These are phyloP conservation scores for Mesembryanthemum crystallinum DNA, from an alignment of 148 eudicot genomes.

Conservation along the genomic window DNA sequence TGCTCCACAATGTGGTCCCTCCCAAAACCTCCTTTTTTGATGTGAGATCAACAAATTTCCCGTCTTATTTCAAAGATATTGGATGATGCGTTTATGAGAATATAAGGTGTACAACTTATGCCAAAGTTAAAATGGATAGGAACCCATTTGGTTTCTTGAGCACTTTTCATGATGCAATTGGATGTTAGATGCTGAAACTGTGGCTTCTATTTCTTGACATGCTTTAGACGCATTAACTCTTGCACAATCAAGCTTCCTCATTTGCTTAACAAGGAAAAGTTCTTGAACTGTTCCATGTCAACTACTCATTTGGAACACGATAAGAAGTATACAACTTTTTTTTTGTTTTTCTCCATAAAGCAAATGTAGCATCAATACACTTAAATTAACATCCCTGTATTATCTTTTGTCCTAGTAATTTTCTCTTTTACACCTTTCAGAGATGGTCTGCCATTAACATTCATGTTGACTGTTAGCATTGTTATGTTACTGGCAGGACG, in stretches of 20 bases:
- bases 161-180: slow-evolving; percentile 24
- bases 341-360: background rate
- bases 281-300: slow-evolving; percentile 7
- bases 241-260: slow-evolving; percentile 6
- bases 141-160: background rate
- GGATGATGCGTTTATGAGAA: slow-evolving; percentile 14
- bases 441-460: background rate
- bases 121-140: slow-evolving; percentile 16
- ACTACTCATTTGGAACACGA: slow-evolving; percentile 8
- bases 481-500: background rate
- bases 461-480: background rate
- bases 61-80: slow-evolving; percentile 11
- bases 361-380: background rate
- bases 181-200: slow-evolving; percentile 29
- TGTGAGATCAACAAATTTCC: slow-evolving; percentile 25
- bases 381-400: background rate
- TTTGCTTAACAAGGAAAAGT: slow-evolving; percentile 26
- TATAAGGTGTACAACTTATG: background rate
- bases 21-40: slow-evolving; percentile 17
- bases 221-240: slow-evolving; percentile 1
- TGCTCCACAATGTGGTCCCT: slow-evolving; percentile 19
- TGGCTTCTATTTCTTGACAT: slow-evolving; percentile 21
- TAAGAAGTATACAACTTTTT: background rate
- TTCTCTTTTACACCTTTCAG: background rate
- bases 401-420: background rate